Conservation (phyloP, 2,329 filamentous ascomycete species). For the Aureobasidium sp. region DNA sequence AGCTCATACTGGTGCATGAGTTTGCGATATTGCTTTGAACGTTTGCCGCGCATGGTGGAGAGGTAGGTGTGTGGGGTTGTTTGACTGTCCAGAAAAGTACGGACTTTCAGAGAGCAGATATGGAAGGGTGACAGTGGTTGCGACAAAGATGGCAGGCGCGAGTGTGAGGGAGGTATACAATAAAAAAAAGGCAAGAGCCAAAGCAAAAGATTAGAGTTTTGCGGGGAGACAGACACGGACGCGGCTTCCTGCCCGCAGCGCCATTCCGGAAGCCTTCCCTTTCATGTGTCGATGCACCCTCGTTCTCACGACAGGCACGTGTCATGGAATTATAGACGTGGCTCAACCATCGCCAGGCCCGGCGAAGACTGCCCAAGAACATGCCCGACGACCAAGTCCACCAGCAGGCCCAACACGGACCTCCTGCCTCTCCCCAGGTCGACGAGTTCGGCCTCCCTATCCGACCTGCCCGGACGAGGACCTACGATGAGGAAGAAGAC, state of each 20-base stretch:
- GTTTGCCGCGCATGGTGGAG: slow-evolving; percentile 59
- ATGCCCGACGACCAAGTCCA: neutral
- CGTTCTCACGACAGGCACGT: neutral
- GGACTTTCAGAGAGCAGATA: neutral
- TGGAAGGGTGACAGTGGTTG: neutral
- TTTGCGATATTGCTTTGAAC: slow-evolving; percentile 72
- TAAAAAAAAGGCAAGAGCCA: neutral
- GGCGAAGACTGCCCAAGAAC: neutral
- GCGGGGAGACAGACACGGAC: neutral
- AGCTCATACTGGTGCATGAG: slow-evolving; percentile 88
- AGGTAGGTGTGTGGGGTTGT: slow-evolving; percentile 18
- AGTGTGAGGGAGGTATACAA: neutral
- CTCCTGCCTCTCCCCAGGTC: neutral
- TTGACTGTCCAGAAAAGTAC: neutral
- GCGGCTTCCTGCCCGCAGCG: neutral
- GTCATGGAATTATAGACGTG: slow-evolving; percentile 5
- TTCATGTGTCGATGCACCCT: neutral
- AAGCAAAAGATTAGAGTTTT: slow-evolving; percentile 9
- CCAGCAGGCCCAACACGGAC: neutral
- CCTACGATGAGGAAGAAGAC: slow-evolving; percentile 23
- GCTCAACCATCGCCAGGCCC: neutral
- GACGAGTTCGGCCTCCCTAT: slow-evolving; percentile 35
- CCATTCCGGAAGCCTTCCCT: neutral
- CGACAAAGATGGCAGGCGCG: neutral
- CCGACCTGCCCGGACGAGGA: slow-evolving; percentile 25